Percentiles rank a stretch among this genome's conserved stretches.
phyloP scores from a whole-genome alignment of 2,329 filamentous ascomycete species.

The Pyricularia sp. region DNA sequence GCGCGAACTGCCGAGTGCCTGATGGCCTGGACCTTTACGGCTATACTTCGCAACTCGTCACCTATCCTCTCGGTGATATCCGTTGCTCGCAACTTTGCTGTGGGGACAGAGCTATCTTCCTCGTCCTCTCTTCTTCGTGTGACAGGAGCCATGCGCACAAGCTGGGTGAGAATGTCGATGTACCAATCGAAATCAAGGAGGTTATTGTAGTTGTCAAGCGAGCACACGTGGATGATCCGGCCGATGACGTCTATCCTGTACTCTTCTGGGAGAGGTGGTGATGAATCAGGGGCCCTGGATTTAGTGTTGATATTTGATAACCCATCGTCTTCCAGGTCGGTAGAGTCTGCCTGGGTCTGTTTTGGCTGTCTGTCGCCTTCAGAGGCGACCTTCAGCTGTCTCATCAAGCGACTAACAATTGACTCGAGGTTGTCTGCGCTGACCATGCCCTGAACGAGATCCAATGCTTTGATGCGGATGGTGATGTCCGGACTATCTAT shows the following conservation, averaged over 20 bases:
- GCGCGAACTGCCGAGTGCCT: constrained; percentile 69
- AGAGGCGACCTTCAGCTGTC: constrained; percentile 62
- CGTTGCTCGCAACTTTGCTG: constrained; percentile 18
- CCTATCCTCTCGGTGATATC: constrained; percentile 62
- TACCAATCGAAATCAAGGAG: constrained; percentile 96
- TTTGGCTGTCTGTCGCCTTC: constrained; percentile 13
- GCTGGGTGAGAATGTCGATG: constrained; percentile 74
- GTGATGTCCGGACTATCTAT: constrained; percentile 94
- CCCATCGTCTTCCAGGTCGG: constrained; percentile 37
- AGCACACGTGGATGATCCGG: constrained; percentile 79
- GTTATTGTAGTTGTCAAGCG: constrained; percentile 74
- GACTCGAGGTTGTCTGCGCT: constrained; percentile 70
- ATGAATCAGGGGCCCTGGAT: constrained; percentile 22
- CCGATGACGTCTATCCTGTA: constrained; percentile 75
- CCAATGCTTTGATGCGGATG: constrained; percentile 82
- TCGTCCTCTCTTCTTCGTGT: constrained; percentile 26
- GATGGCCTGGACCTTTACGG: constrained; percentile 80
- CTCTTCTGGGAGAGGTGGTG: constrained; percentile 63
- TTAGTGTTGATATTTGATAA: constrained; percentile 8
- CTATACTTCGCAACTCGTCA: constrained; percentile 74
- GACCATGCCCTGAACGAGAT: constrained; percentile 89
- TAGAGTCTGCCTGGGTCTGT: constrained; percentile 10
- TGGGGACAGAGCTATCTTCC: constrained; percentile 17
- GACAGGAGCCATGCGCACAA: constrained; percentile 58
- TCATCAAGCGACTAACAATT: constrained; percentile 77